Evolutionary conservation across 2,329 filamentous ascomycete species (phyloP), one percentile per base, ranked within the genome.

Genomic region (Boeremia lycopersici): DNA sequence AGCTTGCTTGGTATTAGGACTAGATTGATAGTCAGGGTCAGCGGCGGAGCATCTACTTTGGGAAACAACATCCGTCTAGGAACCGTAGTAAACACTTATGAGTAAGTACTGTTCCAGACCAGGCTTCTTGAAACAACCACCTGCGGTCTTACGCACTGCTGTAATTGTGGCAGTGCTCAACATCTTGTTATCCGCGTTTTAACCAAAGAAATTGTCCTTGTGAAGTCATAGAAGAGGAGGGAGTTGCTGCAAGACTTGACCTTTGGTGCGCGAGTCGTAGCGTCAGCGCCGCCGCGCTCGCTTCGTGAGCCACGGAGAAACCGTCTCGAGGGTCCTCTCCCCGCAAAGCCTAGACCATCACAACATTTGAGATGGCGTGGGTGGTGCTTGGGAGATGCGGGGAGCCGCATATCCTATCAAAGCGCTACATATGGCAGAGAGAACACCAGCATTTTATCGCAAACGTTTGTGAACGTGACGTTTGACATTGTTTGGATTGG

Each of bases 331-430:
- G 40, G 30, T 38, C 25, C 25, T 40, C 9, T 34, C 41, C 44
- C 46, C 41, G 19, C 41, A 36, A 29, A 55, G 35, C 50, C 52
- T 49, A 55, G 52, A 49, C 41, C 41, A 8, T 29, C 17, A 19
- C 23, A 1, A n/a, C 36, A 19, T 12, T 12, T 44, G 39, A 42
- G 23, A 29, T 38, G 36, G 36, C 19, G 19, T 23, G 19, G 19
- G 19, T 23, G 19, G 19, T 23, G 36, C 19, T 42, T 48, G 45
- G 26, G 34, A 48, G 39, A 48, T 40, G 38, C 34, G 44, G 45
- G 48, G 33, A 39, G 26, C 13, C 31, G 40, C 12, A 36, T 15
- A 26, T 7, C 40, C 8, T 39, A 23, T 26, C 35, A 25, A 29
- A 25, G 38, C 38, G 19, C 25, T 19, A 26, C 35, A 26, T 11